Conservation (phyloP, 345 rosid genomes). For the Euphorbia peplus region DNA sequence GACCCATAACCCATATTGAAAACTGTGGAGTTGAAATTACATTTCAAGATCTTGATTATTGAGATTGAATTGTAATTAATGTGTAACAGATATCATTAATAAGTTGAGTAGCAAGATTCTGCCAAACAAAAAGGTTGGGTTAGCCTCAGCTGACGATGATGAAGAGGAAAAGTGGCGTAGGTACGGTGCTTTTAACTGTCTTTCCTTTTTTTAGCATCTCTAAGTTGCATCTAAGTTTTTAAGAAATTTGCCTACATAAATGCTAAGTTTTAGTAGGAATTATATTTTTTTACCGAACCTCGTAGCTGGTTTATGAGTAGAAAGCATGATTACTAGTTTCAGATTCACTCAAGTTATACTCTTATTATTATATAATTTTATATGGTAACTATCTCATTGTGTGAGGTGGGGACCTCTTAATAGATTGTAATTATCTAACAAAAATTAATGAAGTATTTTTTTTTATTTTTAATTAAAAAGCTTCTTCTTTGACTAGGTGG, state of each 20-base stretch:
- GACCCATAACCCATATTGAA: neutral
- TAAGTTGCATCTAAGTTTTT: neutral
- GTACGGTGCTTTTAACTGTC: constrained; percentile 33
- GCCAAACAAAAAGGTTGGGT: constrained; percentile 32
- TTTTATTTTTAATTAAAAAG: too few relatives aligned
- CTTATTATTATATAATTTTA: neutral
- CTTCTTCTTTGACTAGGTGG: too few relatives aligned
- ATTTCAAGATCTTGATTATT: neutral
- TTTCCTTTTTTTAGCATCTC: neutral
- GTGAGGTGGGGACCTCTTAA: neutral
- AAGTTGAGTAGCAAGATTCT: constrained; percentile 56
- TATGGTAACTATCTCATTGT: neutral
- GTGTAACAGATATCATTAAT: constrained; percentile 57
- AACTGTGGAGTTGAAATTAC: neutral
- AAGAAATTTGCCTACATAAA: neutral
- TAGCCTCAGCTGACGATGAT: constrained; percentile 39
- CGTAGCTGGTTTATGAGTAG: neutral
- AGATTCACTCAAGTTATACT: neutral
- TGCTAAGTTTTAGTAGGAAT: neutral
- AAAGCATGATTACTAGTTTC: too few relatives aligned
- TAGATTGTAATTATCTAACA: too few relatives aligned
- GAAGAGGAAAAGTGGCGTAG: constrained; percentile 79
- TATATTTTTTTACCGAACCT: neutral
- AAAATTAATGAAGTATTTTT: too few relatives aligned
- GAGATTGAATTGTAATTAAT: neutral